Percentiles rank a stretch among this genome's conserved stretches.
phyloP scores from a whole-genome alignment of 1,284 basidiomycete genomes.

The Ceratobasidium sp. region DNA sequence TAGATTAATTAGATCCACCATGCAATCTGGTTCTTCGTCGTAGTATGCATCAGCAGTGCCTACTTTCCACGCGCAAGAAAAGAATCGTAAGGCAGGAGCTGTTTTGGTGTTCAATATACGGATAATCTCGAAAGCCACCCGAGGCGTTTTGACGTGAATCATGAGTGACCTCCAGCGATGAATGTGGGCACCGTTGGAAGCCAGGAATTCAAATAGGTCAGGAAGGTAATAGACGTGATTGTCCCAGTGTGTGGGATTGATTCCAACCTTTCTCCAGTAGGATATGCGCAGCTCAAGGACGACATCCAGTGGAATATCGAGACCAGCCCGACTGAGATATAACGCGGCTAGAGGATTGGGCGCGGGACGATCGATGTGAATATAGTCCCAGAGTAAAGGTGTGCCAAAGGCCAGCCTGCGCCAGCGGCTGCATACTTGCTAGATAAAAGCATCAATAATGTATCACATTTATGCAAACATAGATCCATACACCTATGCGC shows the following conservation, averaged over 20 bases:
- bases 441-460: too few relatives aligned
- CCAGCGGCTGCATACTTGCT: slow-evolving; percentile 16
- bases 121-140: not conserved
- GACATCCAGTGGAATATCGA: not conserved
- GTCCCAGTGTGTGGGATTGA: not conserved
- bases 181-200: not conserved
- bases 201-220: not conserved
- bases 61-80: not conserved
- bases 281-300: not conserved
- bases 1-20: too few relatives aligned
- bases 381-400: slow-evolving; percentile 15
- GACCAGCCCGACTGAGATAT: not conserved
- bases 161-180: not conserved
- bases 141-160: not conserved
- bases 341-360: not conserved
- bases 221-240: not conserved
- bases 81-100: not conserved
- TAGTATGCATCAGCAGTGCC: too few relatives aligned
- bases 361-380: not conserved
- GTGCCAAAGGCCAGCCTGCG: slow-evolving; percentile 2
- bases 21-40: too few relatives aligned
- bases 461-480: too few relatives aligned
- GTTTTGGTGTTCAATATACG: not conserved
- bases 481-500: too few relatives aligned
- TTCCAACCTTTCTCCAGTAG: not conserved